Evolutionary conservation across 192 early-diverging fungal genomes (phyloP).

Genomic region (Gigaspora rosea): DNA sequence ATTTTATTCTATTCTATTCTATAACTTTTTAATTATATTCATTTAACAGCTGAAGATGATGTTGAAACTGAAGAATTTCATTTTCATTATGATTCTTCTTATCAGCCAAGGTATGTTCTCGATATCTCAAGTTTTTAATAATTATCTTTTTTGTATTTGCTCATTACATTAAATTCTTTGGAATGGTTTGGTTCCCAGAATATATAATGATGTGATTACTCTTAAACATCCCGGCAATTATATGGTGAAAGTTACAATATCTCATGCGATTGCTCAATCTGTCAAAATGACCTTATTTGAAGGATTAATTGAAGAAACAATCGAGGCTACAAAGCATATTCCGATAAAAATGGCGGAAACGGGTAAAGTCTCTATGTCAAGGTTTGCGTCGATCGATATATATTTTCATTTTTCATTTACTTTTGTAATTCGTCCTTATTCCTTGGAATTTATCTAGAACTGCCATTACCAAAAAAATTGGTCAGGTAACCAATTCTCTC

Average conservation of each 20-base stretch:
- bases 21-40: background rate
- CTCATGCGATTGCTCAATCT: slow-evolving; percentile 93
- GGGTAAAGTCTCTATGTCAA: slow-evolving; percentile 88
- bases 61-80: slow-evolving; percentile 82
- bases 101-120: slow-evolving; percentile 54
- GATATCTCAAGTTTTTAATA: background rate
- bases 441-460: slow-evolving; percentile 55
- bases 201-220: slow-evolving; percentile 90
- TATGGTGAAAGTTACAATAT: slow-evolving; percentile 92
- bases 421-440: background rate
- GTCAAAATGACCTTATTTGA: slow-evolving; percentile 95
- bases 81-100: slow-evolving; percentile 70
- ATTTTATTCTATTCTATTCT: background rate
- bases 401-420: background rate
- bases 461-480: slow-evolving; percentile 93
- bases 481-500: slow-evolving; percentile 48
- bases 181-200: slow-evolving; percentile 50
- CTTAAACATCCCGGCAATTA: slow-evolving; percentile 75
- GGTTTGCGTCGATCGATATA: slow-evolving; percentile 37
- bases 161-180: background rate
- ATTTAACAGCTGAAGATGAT: slow-evolving; percentile 58
- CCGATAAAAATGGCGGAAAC: slow-evolving; percentile 92
- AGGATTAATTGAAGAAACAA: slow-evolving; percentile 88
- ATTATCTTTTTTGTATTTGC: background rate
- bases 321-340: slow-evolving; percentile 83